These are phyloP conservation scores for Entomortierella lignicola DNA, from an alignment of 192 early-diverging fungal species.

Conservation along the genomic window DNA sequence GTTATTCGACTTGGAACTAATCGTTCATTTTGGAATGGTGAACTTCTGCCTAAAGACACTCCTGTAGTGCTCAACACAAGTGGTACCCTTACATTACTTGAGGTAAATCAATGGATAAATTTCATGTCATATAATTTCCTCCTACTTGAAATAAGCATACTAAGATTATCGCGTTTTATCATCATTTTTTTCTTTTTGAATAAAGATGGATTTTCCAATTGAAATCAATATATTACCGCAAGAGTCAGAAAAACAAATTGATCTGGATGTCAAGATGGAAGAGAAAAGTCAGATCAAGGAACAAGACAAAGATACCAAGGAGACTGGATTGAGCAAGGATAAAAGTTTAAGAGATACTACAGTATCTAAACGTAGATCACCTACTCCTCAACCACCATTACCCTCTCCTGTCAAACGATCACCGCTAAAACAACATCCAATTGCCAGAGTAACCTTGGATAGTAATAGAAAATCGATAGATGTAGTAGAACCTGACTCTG, in stretches of 20 bases:
- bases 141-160: not conserved
- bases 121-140: not conserved
- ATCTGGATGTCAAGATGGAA: too few species aligned
- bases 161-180: too few species aligned
- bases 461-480: not conserved
- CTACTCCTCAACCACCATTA: too few species aligned
- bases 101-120: slow-evolving; percentile 28
- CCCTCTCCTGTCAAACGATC: too few species aligned
- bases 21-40: slow-evolving; percentile 23
- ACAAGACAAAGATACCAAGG: too few species aligned
- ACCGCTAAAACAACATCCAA: too few species aligned
- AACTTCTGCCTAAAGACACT: slow-evolving; percentile 12
- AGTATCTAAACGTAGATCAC: too few species aligned
- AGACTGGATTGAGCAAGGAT: too few species aligned
- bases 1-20: slow-evolving; percentile 35
- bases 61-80: slow-evolving; percentile 1
- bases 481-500: not conserved
- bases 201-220: not conserved
- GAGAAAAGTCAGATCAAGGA: not conserved
- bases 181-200: too few species aligned
- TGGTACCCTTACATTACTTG: slow-evolving; percentile 28
- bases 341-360: too few species aligned
- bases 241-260: not conserved
- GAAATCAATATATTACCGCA: not conserved
- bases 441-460: not conserved